Base-by-base conservation (phyloP, 2,329 filamentous ascomycete genomes). In the Colletotrichum sp. region DNA sequence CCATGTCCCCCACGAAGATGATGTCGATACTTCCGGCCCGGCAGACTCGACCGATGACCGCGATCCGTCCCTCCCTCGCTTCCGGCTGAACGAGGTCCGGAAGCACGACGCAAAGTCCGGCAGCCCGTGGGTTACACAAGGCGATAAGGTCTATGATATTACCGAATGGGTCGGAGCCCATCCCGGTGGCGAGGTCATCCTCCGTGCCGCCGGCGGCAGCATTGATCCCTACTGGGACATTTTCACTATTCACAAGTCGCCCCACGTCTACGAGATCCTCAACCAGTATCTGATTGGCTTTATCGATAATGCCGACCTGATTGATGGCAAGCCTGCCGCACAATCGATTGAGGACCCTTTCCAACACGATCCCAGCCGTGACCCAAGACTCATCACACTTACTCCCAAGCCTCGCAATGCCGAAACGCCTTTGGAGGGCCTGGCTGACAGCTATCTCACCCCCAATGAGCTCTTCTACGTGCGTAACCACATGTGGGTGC, bases 181-280 rank as follows among this genome's bases (percentile, higher is more conserved):
- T 80, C 93, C 93, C 0, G 93, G 93, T 5, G 93, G 93, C 57
- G 90, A 93, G 68, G 91, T 94, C 16, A 94, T 94, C 74, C 85
- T 94, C 10, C 88, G 90, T 34, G 93, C 93, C 2, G 92, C 91
- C 2, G 93, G 93, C 5, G 89, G 90, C 48, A 90, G 89, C 71
- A 90, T 94, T 66, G 92, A 94, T 67, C 89, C 90, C 0, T 94
- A 93, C 83, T 94, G 93, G 93, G 87, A 93, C 75, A 93, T 94
- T 69, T 94, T 94, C 81, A 87, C 89, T 63, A 94, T 94, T 74
- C 93, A 94, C 85, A 92, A 94, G 81, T 88, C 89, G 21, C 86
- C 90, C 57, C 90, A 94, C 75, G 92, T 94, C 8, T 88, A 89
- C 75, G 91, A 93, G 67, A 92, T 94, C 55, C 85, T 94, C 1